Evolutionary conservation across 2,329 filamentous ascomycete genomes (phyloP).

Genomic region (Penicillium nordicum): DNA sequence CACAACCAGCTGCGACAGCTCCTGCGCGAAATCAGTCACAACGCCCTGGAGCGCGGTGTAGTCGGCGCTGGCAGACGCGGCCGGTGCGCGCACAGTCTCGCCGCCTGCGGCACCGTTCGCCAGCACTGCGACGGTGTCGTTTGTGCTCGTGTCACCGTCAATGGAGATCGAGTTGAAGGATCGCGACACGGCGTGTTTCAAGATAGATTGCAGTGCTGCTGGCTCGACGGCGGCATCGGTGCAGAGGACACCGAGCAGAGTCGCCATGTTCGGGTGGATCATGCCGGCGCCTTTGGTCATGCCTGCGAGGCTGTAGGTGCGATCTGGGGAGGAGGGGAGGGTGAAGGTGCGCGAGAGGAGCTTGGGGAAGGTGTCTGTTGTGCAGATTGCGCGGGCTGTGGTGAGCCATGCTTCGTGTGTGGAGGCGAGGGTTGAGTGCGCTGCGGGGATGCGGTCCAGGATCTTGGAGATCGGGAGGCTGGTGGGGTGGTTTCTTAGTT

Average conservation of each 20-base stretch:
- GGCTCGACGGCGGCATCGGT: slow-evolving; percentile 82
- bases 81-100: slow-evolving; percentile 52
- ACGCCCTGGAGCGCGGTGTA: slow-evolving; percentile 68
- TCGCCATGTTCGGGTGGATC: slow-evolving; percentile 99
- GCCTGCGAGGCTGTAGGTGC: slow-evolving; percentile 80
- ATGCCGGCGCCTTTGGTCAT: slow-evolving; percentile 98
- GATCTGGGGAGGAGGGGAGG: slow-evolving; percentile 72
- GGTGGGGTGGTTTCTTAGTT: slow-evolving; percentile 1
- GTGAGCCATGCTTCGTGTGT: slow-evolving; percentile 83
- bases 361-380: slow-evolving; percentile 97
- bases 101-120: slow-evolving; percentile 91
- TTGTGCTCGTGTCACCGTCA: slow-evolving; percentile 95
- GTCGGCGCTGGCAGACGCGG: slow-evolving; percentile 47
- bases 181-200: slow-evolving; percentile 70
- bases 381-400: slow-evolving; percentile 89
- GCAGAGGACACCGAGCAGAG: slow-evolving; percentile 83
- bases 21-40: slow-evolving; percentile 73
- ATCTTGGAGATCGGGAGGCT: slow-evolving; percentile 91
- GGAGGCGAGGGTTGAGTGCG: slow-evolving; percentile 66
- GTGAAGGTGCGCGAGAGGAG: slow-evolving; percentile 80
- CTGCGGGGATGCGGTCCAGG: slow-evolving; percentile 72
- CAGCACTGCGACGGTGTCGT: slow-evolving; percentile 92
- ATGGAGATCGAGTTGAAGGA: slow-evolving; percentile 98
- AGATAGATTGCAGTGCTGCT: slow-evolving; percentile 62
- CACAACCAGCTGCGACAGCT: slow-evolving; percentile 88